Conservation (phyloP, 768 basidiomycete genomes). For the Lepiota subincarnata region DNA sequence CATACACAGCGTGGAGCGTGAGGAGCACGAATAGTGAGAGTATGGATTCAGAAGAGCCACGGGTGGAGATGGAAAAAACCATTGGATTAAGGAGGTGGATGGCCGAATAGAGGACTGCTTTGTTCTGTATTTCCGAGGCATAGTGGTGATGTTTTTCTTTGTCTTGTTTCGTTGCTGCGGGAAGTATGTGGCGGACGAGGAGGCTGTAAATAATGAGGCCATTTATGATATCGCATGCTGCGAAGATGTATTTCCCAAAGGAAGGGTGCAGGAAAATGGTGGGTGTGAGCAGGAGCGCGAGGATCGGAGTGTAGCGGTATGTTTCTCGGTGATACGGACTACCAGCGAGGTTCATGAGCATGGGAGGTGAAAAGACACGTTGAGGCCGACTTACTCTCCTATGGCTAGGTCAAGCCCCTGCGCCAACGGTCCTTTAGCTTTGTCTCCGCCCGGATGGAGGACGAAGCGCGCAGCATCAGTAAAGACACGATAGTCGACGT, state of each 20-base stretch:
- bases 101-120: conserved; percentile 56
- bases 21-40: conserved; percentile 76
- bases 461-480: conserved; percentile 83
- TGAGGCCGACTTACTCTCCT: conserved; percentile 66
- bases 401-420: conserved; percentile 33
- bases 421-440: conserved; percentile 59
- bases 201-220: conserved; percentile 67
- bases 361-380: conserved; percentile 1
- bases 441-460: conserved; percentile 36
- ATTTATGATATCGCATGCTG: conserved; percentile 76
- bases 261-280: conserved; percentile 78
- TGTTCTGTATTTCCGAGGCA: conserved; percentile 4
- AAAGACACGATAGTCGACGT: conserved; percentile 95
- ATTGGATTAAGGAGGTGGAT: conserved; percentile 91
- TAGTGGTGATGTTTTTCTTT: not conserved
- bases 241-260: conserved; percentile 90
- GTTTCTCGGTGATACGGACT: conserved; percentile 92
- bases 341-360: conserved; percentile 8
- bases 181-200: conserved; percentile 48
- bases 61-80: conserved; percentile 93
- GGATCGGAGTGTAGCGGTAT: conserved; percentile 93
- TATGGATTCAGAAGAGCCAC: conserved; percentile 92
- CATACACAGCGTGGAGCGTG: conserved; percentile 58
- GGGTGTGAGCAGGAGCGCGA: conserved; percentile 78
- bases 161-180: conserved; percentile 14